Conservation (phyloP, 2,329 filamentous ascomycete species). For the Penicillium sp. region DNA sequence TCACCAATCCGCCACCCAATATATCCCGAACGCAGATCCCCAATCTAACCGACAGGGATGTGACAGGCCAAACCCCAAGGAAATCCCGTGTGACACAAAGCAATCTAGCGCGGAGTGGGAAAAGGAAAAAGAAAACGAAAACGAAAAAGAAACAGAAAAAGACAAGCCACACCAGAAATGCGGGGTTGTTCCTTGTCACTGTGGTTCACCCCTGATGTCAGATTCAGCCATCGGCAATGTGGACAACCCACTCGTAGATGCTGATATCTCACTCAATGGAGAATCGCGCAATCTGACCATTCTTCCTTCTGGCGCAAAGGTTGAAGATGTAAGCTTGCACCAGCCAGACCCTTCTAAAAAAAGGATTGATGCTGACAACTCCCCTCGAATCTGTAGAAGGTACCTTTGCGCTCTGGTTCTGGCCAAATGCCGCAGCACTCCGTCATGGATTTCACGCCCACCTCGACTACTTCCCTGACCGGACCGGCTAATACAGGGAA, state of each 20-base stretch:
- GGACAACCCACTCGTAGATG: slow-evolving; percentile 3
- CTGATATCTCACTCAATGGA: slow-evolving; percentile 13
- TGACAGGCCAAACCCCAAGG: background rate
- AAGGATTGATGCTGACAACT: background rate
- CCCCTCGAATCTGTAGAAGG: background rate
- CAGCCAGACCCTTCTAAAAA: background rate
- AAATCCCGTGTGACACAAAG: background rate
- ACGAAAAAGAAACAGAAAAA: background rate
- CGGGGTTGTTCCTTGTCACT: slow-evolving; percentile 10
- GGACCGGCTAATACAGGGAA: background rate
- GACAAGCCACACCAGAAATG: background rate
- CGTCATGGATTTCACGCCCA: background rate
- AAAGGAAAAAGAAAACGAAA: background rate
- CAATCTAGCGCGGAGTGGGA: background rate
- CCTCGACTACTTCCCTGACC: background rate
- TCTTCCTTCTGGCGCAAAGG: background rate
- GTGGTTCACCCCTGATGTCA: slow-evolving; percentile 10
- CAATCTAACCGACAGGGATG: background rate
- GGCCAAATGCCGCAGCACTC: background rate
- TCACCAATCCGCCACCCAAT: background rate
- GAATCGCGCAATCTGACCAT: slow-evolving; percentile 14
- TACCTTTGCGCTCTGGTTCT: background rate
- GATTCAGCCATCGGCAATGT: background rate
- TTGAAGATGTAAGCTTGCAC: background rate
- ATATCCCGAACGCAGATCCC: background rate